A percentile compares a stretch with the other conserved stretches of the same genome.
These are phyloP conservation scores for Biscogniauxia mediterranea DNA, from an alignment of 2,329 filamentous ascomycete genomes.

Conservation along the genomic window DNA sequence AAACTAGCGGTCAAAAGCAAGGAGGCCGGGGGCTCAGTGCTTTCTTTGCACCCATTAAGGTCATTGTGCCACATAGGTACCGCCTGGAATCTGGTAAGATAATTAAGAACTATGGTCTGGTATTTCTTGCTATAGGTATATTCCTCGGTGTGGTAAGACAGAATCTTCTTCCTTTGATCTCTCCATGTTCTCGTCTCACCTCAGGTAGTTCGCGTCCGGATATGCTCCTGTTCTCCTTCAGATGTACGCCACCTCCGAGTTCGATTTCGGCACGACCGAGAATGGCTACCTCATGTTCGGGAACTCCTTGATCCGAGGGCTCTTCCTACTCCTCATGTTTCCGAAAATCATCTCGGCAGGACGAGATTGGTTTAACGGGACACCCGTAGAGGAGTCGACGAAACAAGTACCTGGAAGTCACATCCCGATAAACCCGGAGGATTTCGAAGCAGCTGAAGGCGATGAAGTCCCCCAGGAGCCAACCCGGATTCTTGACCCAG, in stretches of 20 bases:
- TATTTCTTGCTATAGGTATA: slow-evolving; percentile 63
- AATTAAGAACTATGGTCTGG: slow-evolving; percentile 57
- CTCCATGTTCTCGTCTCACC: not conserved
- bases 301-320: slow-evolving; percentile 52
- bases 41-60: slow-evolving; percentile 62
- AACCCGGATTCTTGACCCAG: slow-evolving; percentile 19
- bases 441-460: slow-evolving; percentile 24
- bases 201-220: slow-evolving; percentile 56
- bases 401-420: not conserved
- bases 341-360: slow-evolving; percentile 51
- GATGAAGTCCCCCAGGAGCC: slow-evolving; percentile 29
- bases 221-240: slow-evolving; percentile 63
- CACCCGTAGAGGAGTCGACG: not conserved
- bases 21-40: slow-evolving; percentile 41
- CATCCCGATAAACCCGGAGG: slow-evolving; percentile 23
- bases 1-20: slow-evolving; percentile 17
- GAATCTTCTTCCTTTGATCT: not conserved
- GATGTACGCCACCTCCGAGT: slow-evolving; percentile 56
- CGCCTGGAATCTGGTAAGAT: slow-evolving; percentile 48
- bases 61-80: slow-evolving; percentile 59
- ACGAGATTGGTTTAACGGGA: slow-evolving; percentile 34
- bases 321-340: slow-evolving; percentile 55
- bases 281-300: slow-evolving; percentile 58
- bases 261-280: slow-evolving; percentile 53
- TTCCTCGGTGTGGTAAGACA: slow-evolving; percentile 60